A percentile compares a stretch with the other conserved stretches of the same genome.
Conservation (phyloP, 345 rosid species). For the Eucalyptus pauciflora region DNA sequence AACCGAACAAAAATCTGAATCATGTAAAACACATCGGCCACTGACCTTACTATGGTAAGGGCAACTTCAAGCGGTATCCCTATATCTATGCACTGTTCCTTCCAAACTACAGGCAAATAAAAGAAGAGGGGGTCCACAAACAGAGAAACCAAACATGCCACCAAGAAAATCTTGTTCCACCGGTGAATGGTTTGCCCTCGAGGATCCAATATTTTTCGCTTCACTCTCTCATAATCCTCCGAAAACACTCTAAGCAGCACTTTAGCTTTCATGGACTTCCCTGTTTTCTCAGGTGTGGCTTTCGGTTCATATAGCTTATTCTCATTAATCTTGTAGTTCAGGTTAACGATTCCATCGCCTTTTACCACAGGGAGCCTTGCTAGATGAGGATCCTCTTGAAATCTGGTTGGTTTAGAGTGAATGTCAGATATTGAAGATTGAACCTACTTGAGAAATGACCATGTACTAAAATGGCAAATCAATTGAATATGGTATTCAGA, state of each 20-base stretch:
- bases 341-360: slow-evolving; percentile 26
- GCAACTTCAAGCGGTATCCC: slow-evolving; percentile 42
- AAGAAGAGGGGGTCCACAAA: slow-evolving; percentile 83
- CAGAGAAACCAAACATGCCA: slow-evolving; percentile 63
- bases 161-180: slow-evolving; percentile 71
- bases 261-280: slow-evolving; percentile 52
- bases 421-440: background rate
- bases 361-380: slow-evolving; percentile 19
- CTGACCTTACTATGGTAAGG: slow-evolving; percentile 53
- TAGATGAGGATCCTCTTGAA: slow-evolving; percentile 43
- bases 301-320: slow-evolving; percentile 19
- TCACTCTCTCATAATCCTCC: slow-evolving; percentile 55
- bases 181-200: slow-evolving; percentile 40
- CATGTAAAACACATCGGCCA: slow-evolving; percentile 64
- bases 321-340: slow-evolving; percentile 36
- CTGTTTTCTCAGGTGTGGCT: slow-evolving; percentile 6
- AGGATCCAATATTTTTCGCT: slow-evolving; percentile 66
- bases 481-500: background rate
- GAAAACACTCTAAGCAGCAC: slow-evolving; percentile 70
- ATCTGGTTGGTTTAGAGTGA: slow-evolving; percentile 19
- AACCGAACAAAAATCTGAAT: slow-evolving; percentile 61
- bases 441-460: background rate
- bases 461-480: background rate
- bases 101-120: slow-evolving; percentile 43
- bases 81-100: slow-evolving; percentile 45